These are phyloP conservation scores for Puccinia coronata DNA, from an alignment of 1,284 basidiomycete genomes.

Conservation along the genomic window DNA sequence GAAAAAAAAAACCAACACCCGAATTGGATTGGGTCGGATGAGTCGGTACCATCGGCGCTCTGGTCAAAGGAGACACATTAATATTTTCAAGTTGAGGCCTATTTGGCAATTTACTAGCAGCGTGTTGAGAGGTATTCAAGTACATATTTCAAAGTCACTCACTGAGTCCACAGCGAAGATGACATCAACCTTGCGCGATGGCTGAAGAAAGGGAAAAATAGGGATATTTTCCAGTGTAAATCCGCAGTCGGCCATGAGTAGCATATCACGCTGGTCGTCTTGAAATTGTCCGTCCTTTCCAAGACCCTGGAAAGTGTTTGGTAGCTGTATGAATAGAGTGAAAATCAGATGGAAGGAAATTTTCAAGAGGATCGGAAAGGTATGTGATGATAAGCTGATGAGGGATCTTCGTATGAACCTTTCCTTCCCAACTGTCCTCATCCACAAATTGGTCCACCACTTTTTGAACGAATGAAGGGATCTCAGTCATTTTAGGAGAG, in stretches of 20 bases:
- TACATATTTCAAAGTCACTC: background rate
- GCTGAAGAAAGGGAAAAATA: constrained; percentile 30
- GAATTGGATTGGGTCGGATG: constrained; percentile 8
- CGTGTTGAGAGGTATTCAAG: background rate
- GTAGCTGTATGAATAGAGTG: background rate
- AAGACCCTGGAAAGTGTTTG: constrained; percentile 38
- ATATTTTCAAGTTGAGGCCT: background rate
- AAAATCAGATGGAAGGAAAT: background rate
- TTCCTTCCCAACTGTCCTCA: constrained; percentile 41
- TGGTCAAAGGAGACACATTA: background rate
- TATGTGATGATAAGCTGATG: background rate
- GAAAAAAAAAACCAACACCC: background rate
- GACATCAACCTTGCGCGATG: constrained; percentile 39
- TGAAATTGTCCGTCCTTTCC: constrained; percentile 17
- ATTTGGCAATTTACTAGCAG: background rate
- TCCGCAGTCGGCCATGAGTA: constrained; percentile 41
- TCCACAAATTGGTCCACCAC: constrained; percentile 18
- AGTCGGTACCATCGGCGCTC: constrained; percentile 21
- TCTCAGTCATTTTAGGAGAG: constrained; percentile 8
- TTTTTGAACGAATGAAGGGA: constrained; percentile 20
- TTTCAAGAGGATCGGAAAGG: background rate
- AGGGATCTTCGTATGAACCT: constrained; percentile 4
- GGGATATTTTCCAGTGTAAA: constrained; percentile 33
- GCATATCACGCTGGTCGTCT: constrained; percentile 14
- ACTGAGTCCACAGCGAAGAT: constrained; percentile 42